Base-by-base conservation (phyloP, 2,329 filamentous ascomycete species). In the Aphanocladium album region DNA sequence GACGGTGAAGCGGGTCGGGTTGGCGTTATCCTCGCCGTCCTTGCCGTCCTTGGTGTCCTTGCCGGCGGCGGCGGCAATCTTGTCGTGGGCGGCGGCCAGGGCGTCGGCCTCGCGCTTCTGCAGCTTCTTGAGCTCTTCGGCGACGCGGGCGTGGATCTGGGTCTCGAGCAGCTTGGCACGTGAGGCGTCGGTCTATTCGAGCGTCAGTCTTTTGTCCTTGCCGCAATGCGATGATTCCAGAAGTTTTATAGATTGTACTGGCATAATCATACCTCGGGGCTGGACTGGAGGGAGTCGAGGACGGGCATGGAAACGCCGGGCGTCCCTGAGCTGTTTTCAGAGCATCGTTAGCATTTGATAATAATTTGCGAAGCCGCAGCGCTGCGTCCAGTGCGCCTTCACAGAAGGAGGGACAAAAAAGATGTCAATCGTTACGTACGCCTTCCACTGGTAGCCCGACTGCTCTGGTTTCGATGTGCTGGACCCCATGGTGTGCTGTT, bases 141-240 rank as follows among this genome's bases (percentile, higher is more conserved):
- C 86, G 63, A 97, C 91, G 75, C 93, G 93, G 72, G 85, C 80
- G 79, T 97, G 93, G 74, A 96, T 88, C 69, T 93, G 89, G 65
- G 95, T 86, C 78, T 98, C 93, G 74, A 91, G 79, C 71, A 88
- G 81, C 77, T 90, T 90, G 69, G 89, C 83, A 72, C 93, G 92
- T 66, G 91, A 93, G 62, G 88, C 86, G 79, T 98, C 93, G 76
- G 89, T 93, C 93, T 98, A 72, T 62, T 51, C 6, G 39, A 25
- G 19, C 9, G 3, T 17, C 9, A 25, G 30, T 41, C 49, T 55
- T n/a, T 39, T 50, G 23, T 21, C 8, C 17, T 19, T 9, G 25
- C 33, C 33, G 33, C 33, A 35, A 35, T 35, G 17, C 16, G n/a
- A 30, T 39, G n/a, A n/a, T n/a, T n/a, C n/a, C n/a, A n/a, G n/a